These are phyloP conservation scores for Pseudozyma thailandica DNA, from an alignment of 1,284 basidiomycete genomes.

Conservation along the genomic window DNA sequence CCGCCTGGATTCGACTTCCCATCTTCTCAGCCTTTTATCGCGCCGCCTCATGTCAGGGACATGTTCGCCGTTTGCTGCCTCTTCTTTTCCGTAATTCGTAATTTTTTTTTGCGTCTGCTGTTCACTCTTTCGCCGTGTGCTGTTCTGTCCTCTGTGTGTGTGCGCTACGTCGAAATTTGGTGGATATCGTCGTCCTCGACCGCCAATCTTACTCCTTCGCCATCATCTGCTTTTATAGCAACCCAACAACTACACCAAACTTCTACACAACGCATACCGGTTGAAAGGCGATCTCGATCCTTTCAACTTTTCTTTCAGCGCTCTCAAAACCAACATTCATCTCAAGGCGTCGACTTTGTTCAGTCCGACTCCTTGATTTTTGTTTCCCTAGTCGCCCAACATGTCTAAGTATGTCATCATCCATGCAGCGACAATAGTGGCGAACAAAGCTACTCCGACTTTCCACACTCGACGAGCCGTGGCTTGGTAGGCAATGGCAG, in stretches of 20 bases:
- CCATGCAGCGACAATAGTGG: neutral
- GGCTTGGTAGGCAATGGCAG: neutral
- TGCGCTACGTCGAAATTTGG: slow-evolving; percentile 5
- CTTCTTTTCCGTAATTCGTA: neutral
- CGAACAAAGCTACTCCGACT: neutral
- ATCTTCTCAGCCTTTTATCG: slow-evolving; percentile 2
- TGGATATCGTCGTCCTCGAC: slow-evolving; percentile 26
- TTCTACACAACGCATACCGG: slow-evolving; percentile 10
- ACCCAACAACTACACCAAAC: slow-evolving; percentile 11
- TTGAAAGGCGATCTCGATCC: slow-evolving; percentile 36
- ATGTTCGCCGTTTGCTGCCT: too few relatives aligned
- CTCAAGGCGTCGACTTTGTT: slow-evolving; percentile 55
- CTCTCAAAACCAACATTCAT: slow-evolving; percentile 15
- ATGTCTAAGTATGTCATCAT: slow-evolving; percentile 60
- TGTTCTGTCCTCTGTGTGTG: slow-evolving; percentile 3
- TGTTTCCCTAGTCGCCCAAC: slow-evolving; percentile 30
- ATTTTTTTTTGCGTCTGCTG: slow-evolving; percentile 1
- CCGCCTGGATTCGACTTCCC: slow-evolving; percentile 4
- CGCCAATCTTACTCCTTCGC: slow-evolving; percentile 23
- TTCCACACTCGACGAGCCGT: neutral
- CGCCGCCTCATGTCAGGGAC: too few relatives aligned
- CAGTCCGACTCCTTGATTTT: slow-evolving; percentile 55
- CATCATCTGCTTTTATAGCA: slow-evolving; percentile 49
- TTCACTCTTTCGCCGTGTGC: neutral
- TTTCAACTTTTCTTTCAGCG: slow-evolving; percentile 46